Evolutionary conservation across 768 basidiomycete species (phyloP).

Genomic region (Nevesoporus exiguus): DNA sequence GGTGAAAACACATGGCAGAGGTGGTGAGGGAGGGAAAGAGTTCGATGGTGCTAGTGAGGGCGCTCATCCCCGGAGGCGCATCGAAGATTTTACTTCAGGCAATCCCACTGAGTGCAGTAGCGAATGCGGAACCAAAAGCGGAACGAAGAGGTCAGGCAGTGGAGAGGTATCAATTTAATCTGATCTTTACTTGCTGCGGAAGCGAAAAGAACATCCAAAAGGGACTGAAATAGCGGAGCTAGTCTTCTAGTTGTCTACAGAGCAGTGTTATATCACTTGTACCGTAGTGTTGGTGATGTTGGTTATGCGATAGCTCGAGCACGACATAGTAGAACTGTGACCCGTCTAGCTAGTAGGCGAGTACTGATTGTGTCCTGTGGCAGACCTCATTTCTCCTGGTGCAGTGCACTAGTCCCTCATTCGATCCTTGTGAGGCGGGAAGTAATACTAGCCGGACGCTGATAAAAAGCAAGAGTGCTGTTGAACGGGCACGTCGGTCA

Average conservation of each 20-base stretch:
- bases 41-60: slow-evolving; percentile 24
- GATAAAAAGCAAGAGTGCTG: too few relatives aligned
- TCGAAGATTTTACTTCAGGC: slow-evolving; percentile 27
- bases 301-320: too few relatives aligned
- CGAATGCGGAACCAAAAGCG: background rate
- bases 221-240: background rate
- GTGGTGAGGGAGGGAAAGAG: slow-evolving; percentile 9
- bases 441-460: too few relatives aligned
- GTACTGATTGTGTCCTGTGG: too few relatives aligned
- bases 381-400: too few relatives aligned
- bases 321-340: too few relatives aligned
- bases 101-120: slow-evolving; percentile 21
- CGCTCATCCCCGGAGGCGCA: slow-evolving; percentile 25
- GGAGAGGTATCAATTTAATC: slow-evolving; percentile 17
- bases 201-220: background rate
- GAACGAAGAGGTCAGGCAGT: slow-evolving; percentile 1
- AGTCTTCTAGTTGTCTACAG: background rate
- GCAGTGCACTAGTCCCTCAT: too few relatives aligned
- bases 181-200: slow-evolving; percentile 27
- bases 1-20: slow-evolving; percentile 25
- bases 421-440: too few relatives aligned
- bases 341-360: too few relatives aligned
- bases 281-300: background rate
- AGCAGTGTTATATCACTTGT: background rate
- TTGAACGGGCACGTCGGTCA: too few relatives aligned